phyloP scores from a whole-genome alignment of 108 stramenopile genomes.

The Pelagomonas calceolata region DNA sequence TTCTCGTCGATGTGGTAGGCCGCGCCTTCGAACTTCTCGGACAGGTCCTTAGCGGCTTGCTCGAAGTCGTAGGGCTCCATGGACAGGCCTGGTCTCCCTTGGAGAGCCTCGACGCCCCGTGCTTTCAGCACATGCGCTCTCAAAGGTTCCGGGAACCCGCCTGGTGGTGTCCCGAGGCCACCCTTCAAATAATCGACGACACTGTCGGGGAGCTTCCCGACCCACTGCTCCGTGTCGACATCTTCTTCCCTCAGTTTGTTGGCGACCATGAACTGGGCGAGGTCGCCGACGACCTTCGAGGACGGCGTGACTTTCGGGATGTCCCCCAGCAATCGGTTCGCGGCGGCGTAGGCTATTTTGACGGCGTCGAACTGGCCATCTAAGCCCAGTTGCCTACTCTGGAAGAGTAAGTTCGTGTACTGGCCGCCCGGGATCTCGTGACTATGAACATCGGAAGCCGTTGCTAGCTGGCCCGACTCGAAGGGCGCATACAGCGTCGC shows the following conservation, averaged over 20 bases:
- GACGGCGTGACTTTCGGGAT: conserved; percentile 97
- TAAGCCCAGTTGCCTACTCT: conserved; percentile 75
- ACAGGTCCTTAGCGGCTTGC: conserved; percentile 41
- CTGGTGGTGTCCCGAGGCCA: conserved; percentile 75
- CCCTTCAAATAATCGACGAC: conserved; percentile 91
- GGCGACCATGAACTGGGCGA: conserved; percentile 90
- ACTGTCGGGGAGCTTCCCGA: conserved; percentile 68
- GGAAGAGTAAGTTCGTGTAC: conserved; percentile 91
- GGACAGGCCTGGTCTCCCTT: conserved; percentile 86
- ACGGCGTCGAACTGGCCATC: conserved; percentile 79
- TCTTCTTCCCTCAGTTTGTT: conserved; percentile 78
- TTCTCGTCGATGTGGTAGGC: conserved; percentile 47
- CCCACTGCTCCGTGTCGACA: conserved; percentile 69
- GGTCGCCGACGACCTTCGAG: conserved; percentile 87
- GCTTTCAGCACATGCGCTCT: conserved; percentile 67
- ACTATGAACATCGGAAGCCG: conserved; percentile 79
- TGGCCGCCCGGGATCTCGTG: conserved; percentile 97
- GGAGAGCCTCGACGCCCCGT: conserved; percentile 64
- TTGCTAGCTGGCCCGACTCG: conserved; percentile 88
- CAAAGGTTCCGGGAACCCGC: conserved; percentile 91
- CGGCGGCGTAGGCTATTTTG: conserved; percentile 80
- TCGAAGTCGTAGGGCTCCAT: conserved; percentile 73
- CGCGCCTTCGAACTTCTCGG: conserved; percentile 56
- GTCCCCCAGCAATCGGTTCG: conserved; percentile 85
- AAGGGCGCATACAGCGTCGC: conserved; percentile 81